A percentile compares a stretch with the other conserved stretches of the same genome.
Evolutionary conservation across 495 filamentous ascomycete species (phyloP).

Genomic region (Neurospora sp.): DNA sequence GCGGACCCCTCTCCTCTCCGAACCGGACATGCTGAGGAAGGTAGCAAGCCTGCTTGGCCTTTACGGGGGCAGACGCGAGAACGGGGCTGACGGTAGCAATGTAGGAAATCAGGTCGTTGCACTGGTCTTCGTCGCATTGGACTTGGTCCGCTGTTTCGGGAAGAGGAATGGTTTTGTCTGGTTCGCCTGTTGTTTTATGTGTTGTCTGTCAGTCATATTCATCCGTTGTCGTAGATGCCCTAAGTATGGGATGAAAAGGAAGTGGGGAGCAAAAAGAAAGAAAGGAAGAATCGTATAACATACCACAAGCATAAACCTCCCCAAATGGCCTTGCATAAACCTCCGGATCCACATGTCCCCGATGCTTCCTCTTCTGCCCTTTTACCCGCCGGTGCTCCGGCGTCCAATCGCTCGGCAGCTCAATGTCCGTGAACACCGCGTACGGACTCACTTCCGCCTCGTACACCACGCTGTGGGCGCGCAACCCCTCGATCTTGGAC

Average conservation of each 20-base stretch:
- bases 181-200: conserved; percentile 49
- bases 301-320: conserved; percentile 81
- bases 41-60: conserved; percentile 86
- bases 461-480: conserved; percentile 89
- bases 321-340: conserved; percentile 85
- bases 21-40: conserved; percentile 62
- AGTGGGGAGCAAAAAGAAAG: background rate
- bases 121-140: conserved; percentile 61
- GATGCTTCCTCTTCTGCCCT: conserved; percentile 44
- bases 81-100: conserved; percentile 67
- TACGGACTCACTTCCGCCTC: conserved; percentile 71
- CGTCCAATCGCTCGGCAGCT: conserved; percentile 52
- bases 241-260: background rate
- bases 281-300: background rate
- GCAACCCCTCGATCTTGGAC: conserved; percentile 67
- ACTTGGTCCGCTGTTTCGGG: conserved; percentile 71
- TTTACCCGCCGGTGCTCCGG: conserved; percentile 31
- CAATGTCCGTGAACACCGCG: conserved; percentile 84
- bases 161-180: conserved; percentile 65
- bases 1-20: conserved; percentile 51
- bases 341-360: conserved; percentile 67
- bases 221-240: background rate
- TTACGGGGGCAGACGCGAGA: conserved; percentile 66
- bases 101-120: conserved; percentile 82
- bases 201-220: background rate